phyloP scores from a whole-genome alignment of 768 basidiomycete species.

The Tulasnella calospora region DNA sequence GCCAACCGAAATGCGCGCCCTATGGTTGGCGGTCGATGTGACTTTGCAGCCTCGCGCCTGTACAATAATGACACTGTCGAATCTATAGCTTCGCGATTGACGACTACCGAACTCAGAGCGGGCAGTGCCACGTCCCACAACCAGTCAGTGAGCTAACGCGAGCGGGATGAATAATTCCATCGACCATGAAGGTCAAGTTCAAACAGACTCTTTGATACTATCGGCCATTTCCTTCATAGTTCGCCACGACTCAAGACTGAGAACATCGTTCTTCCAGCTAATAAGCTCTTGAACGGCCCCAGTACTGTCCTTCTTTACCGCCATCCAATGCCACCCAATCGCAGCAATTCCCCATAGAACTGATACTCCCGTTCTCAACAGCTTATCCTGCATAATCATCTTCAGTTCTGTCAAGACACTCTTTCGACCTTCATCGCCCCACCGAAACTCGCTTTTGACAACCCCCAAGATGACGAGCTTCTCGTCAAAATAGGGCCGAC shows the following conservation, averaged over 20 bases:
- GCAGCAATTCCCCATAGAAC: neutral
- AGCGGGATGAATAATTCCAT: no score
- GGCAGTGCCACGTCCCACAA: no score
- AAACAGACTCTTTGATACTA: neutral
- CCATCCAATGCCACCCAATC: neutral
- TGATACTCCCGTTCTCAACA: neutral
- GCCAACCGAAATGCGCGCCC: neutral
- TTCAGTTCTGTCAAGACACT: neutral
- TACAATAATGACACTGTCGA: no score
- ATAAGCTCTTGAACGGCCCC: neutral
- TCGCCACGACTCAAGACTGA: neutral
- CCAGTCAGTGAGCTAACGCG: no score
- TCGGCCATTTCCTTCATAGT: neutral
- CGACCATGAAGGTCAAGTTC: neutral
- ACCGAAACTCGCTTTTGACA: neutral
- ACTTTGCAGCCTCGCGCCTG: no score
- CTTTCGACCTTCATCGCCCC: no score
- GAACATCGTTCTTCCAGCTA: neutral
- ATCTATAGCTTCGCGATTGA: no score
- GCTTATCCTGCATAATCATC: neutral
- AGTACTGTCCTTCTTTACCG: neutral
- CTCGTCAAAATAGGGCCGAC: neutral
- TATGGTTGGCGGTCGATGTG: no score
- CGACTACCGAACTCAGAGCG: no score
- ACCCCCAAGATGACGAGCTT: neutral